Evolutionary conservation across 2,329 filamentous ascomycete species (phyloP), one percentile per base, ranked within the genome.

Genomic region (Ophiostoma novo-ulmi): DNA sequence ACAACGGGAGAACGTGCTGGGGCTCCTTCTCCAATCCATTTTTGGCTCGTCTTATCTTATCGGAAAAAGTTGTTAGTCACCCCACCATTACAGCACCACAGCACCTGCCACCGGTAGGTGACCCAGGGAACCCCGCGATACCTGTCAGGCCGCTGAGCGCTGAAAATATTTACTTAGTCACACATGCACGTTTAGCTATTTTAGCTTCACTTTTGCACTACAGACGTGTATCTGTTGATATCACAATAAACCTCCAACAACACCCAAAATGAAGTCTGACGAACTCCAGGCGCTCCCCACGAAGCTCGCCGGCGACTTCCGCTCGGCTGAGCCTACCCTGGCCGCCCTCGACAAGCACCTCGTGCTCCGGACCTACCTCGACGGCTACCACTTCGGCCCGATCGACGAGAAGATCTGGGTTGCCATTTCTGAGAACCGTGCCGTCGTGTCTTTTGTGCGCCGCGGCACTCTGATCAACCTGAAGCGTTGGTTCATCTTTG

Each of bases 301-400:
- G 11, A 82, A 82, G 75, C 81, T 88, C 72, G 80, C 81, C 72
- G 84, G 83, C 55, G 92, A 97, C 80, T 95, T 96, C 82, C 96
- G 95, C 82, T 84, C 89, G 71, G 88, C 94, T 74, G 92, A 95
- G 78, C 86, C 88, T 36, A 85, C 89, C 72, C 86, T 97, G 70
- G 84, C 86, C 76, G 88, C 91, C 75, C 88, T 97, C 73, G 93
- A 97, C 80, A 91, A 92, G 79, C 91, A 97, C 82, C 86, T 98
- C 72, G 92, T 89, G 4, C 88, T 97, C 41, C 90, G 94, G 76
- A 92, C 92, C 17, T 95, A 95, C 81, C 85, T 97, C 75, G 87
- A 92, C 69, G 93, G 93, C 72, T 94, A 97, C 83, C 84, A 84
- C 36, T 83, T 95, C 68, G 89, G 89, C 71, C 88, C 93, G 61